phyloP scores from a whole-genome alignment of 1,284 basidiomycete genomes.

The Papiliotrema fonsecae region DNA sequence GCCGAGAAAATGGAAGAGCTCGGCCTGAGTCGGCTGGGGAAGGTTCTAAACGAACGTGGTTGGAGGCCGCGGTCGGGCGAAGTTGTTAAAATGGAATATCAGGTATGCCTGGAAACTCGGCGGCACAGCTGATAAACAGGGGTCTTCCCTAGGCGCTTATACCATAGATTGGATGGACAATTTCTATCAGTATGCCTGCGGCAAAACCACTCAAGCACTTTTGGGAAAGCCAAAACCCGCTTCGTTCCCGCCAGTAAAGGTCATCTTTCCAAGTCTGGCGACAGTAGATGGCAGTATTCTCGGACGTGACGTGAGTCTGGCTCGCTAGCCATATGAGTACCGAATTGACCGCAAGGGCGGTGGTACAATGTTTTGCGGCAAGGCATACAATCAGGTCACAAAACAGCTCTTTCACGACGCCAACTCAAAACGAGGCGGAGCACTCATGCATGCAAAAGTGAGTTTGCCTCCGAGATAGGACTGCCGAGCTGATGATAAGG shows the following conservation, averaged over 20 bases:
- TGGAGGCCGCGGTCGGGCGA: conserved; percentile 36
- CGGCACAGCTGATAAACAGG: conserved; percentile 17
- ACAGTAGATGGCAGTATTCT: conserved; percentile 35
- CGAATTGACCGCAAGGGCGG: conserved; percentile 24
- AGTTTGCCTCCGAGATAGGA: conserved; percentile 1
- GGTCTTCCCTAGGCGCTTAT: conserved; percentile 43
- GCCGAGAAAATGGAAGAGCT: conserved; percentile 24
- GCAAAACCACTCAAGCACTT: conserved; percentile 20
- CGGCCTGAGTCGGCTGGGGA: conserved; percentile 37
- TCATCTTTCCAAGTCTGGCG: conserved; percentile 40
- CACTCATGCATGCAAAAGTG: conserved; percentile 48
- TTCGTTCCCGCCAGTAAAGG: conserved; percentile 37
- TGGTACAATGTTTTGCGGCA: conserved; percentile 45
- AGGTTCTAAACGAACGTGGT: conserved; percentile 30
- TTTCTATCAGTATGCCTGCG: conserved; percentile 35
- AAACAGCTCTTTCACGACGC: conserved; percentile 38
- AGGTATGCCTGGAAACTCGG: conserved; percentile 37
- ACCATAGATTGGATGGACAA: conserved; percentile 37
- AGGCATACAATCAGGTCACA: conserved; percentile 27
- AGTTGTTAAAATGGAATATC: conserved; percentile 38
- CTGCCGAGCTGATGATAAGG: conserved; percentile 20
- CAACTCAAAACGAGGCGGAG: conserved; percentile 44
- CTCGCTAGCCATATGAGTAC: not conserved
- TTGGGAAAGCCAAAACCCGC: conserved; percentile 18
- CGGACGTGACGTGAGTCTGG: conserved; percentile 25